Conservation (phyloP, 2,329 filamentous ascomycete genomes). For the Alternaria alternata region DNA sequence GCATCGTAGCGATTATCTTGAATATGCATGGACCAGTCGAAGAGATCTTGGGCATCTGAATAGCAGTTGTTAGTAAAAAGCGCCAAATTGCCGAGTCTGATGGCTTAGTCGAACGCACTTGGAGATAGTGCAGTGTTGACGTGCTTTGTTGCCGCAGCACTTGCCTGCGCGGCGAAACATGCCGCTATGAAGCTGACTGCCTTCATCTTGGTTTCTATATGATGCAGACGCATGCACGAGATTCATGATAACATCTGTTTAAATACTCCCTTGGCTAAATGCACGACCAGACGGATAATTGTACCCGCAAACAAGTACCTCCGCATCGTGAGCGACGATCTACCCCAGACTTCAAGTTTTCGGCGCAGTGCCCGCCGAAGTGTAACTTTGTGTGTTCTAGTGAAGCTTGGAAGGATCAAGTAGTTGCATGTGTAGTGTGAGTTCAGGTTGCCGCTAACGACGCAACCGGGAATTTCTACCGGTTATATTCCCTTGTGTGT, state of each 20-base stretch:
- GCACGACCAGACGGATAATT: neutral
- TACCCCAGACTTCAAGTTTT: neutral
- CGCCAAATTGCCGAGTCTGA: neutral
- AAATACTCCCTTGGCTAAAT: neutral
- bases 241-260: neutral
- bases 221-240: neutral
- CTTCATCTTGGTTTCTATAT: neutral
- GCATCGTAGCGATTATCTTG: slow-evolving; percentile 53
- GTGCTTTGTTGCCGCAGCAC: neutral
- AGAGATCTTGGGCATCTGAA: slow-evolving; percentile 20
- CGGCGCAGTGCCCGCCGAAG: slow-evolving; percentile 1
- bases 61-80: neutral
- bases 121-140: neutral
- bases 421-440: slow-evolving; percentile 1
- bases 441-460: neutral
- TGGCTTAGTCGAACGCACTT: neutral
- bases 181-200: neutral
- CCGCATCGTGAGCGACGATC: slow-evolving; percentile 7
- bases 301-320: neutral
- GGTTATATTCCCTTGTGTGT: neutral
- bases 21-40: slow-evolving; percentile 26
- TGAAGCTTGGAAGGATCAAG: neutral
- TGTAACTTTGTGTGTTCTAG: slow-evolving; percentile 4
- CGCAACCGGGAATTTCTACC: neutral
- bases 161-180: neutral